These are phyloP conservation scores for Aphanomyces euteiches DNA, from an alignment of 352 stramenopile genomes.

Conservation along the genomic window DNA sequence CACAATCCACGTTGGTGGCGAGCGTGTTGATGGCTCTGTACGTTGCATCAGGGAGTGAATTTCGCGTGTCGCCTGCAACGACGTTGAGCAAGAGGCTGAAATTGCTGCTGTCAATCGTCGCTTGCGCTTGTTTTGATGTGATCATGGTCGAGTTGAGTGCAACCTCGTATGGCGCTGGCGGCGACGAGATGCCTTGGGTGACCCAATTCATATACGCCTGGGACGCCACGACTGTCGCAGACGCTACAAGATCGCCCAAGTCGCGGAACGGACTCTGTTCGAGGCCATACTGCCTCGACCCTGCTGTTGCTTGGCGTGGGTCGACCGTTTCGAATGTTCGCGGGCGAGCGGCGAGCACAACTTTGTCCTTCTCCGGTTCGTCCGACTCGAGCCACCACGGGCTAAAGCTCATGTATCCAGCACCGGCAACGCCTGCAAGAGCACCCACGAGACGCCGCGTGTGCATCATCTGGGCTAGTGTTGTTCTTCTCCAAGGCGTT, in stretches of 20 bases:
- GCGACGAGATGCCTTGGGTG: background rate
- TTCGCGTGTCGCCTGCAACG: constrained; percentile 37
- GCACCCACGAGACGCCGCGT: constrained; percentile 23
- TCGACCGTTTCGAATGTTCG: background rate
- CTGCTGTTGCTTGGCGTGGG: background rate
- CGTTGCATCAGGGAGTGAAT: constrained; percentile 49
- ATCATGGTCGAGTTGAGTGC: constrained; percentile 43
- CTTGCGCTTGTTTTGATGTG: constrained; percentile 40
- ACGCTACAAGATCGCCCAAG: constrained; percentile 63
- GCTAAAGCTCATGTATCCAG: background rate
- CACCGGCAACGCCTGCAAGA: constrained; percentile 13
- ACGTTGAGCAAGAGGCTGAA: constrained; percentile 64
- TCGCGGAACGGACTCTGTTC: constrained; percentile 68
- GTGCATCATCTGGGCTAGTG: constrained; percentile 18
- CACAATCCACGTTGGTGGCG: constrained; percentile 52
- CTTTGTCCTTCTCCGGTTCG: background rate
- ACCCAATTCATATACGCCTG: constrained; percentile 36
- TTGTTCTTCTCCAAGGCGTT: background rate
- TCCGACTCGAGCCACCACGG: too few relatives aligned
- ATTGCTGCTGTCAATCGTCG: constrained; percentile 53
- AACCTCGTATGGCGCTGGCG: constrained; percentile 44
- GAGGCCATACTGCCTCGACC: constrained; percentile 48
- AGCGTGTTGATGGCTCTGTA: constrained; percentile 49
- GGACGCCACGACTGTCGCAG: constrained; percentile 52
- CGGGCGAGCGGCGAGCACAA: background rate